Base-by-base conservation (phyloP, 495 filamentous ascomycete species). In the Lichenothelia convexa region DNA sequence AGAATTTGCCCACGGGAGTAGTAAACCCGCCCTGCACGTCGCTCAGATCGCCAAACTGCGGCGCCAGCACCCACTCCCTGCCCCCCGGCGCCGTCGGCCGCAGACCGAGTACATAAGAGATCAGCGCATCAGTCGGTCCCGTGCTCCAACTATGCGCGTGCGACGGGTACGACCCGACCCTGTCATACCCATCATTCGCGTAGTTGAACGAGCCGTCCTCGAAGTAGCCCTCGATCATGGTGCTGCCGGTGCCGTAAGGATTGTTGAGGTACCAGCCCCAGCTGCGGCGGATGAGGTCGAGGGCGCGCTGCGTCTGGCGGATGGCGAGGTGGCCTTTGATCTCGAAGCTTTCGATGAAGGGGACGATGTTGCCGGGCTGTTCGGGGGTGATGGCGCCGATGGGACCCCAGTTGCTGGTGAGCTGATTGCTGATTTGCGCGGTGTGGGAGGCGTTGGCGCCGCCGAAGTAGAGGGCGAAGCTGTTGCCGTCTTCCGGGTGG, bases 231-330 rank as follows among this genome's bases (percentile, higher is more conserved):
- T 56, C 53, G 27, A 56, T 54, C n/a, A 54, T 41, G 4, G 51
- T 54, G 13, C 24, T 27, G 24, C 24, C 24, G 17, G 48, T 51
- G 21, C 49, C 50, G 34, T 56, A 53, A 0, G 47, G 47, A 32
- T 56, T 50, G 34, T 51, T 51, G 8, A 44, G 18, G 34, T 53
- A 53, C 62, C 64, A 68, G 34, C 43, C 46, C 53, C 50, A 56
- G 35, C 36, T 46, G 17, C 41, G 34, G 7, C 48, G 42, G 29
- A 56, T 48, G 9, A 56, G 42, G n/a, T 56, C 50, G 11, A 56
- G 45, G 1, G 50, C 53, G 16, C 47, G 42, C 9, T 39, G 35
- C 2, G 53, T 40, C 11, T 46, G 32, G 18, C 41, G 38, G 30
- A 54, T 44, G 22, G 47, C 42, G 5, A 56, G 32, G 34, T 53